Conservation (phyloP, 768 basidiomycete species). For the Lepiota brunneoincarnata region DNA sequence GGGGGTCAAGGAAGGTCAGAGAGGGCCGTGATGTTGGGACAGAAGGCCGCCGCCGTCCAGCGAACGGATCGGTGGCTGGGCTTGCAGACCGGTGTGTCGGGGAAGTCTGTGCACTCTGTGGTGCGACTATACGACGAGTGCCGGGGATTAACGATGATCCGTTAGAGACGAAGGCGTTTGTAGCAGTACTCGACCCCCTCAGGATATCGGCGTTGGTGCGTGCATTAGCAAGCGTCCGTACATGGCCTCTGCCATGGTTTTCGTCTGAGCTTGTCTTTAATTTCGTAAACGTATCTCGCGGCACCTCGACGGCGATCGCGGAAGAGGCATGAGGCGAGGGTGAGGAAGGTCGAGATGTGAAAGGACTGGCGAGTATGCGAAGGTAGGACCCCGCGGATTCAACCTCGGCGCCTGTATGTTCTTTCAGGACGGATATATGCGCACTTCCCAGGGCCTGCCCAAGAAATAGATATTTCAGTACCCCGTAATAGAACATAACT, state of each 20-base stretch:
- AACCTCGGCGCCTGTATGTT: too few species aligned
- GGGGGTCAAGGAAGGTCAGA: background rate
- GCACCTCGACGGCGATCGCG: background rate
- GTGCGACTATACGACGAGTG: background rate
- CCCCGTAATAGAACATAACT: background rate
- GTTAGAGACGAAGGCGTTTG: background rate
- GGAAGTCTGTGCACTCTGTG: background rate
- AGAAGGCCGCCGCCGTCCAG: background rate
- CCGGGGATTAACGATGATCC: background rate
- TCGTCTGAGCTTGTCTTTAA: too few species aligned
- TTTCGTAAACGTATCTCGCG: too few species aligned
- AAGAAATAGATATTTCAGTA: background rate
- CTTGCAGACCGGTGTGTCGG: background rate
- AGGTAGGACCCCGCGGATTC: background rate
- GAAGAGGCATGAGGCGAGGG: constrained; percentile 11
- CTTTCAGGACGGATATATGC: constrained; percentile 3
- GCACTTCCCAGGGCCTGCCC: background rate
- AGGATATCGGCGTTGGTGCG: constrained; percentile 15
- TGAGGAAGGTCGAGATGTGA: constrained; percentile 23
- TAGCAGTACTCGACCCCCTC: background rate
- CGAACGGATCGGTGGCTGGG: background rate
- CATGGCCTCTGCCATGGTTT: background rate
- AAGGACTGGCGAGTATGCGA: constrained; percentile 25
- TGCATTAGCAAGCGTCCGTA: constrained; percentile 10
- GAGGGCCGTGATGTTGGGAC: background rate